Evolutionary conservation across 169 alveolate genomes (phyloP).

Genomic region (Amoebophrya sp.): DNA sequence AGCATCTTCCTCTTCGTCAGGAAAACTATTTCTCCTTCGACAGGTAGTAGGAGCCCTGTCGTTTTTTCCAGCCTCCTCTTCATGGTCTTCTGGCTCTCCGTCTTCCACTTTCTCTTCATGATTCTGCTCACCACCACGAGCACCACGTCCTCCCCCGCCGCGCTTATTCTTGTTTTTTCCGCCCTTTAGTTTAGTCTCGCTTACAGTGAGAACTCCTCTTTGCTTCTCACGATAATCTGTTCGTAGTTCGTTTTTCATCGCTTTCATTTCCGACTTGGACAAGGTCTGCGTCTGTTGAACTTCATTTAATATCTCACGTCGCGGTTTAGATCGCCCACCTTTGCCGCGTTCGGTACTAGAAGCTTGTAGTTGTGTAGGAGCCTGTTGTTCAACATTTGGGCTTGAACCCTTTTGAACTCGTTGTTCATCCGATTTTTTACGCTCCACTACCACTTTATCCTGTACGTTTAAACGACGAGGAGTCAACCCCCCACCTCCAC

Average conservation of each 20-base stretch:
- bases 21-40: no score
- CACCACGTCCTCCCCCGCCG: background rate
- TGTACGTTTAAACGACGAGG: background rate
- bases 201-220: background rate
- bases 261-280: background rate
- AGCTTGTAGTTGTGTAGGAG: background rate
- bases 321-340: no score
- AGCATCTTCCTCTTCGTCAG: background rate
- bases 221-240: background rate
- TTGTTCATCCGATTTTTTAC: background rate
- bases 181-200: no score
- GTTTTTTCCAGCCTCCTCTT: background rate
- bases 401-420: background rate
- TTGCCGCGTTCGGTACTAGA: background rate
- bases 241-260: background rate
- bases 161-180: no score
- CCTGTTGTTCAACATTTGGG: background rate
- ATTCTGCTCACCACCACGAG: background rate
- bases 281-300: background rate
- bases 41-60: background rate
- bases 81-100: background rate
- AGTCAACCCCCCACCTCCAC: no score
- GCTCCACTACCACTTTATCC: background rate
- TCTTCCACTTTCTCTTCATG: background rate
- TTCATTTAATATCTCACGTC: no score